A percentile compares a stretch with the other conserved stretches of the same genome.
These are phyloP conservation scores for Amanita muscaria DNA, from an alignment of 768 basidiomycete species.

Conservation along the genomic window DNA sequence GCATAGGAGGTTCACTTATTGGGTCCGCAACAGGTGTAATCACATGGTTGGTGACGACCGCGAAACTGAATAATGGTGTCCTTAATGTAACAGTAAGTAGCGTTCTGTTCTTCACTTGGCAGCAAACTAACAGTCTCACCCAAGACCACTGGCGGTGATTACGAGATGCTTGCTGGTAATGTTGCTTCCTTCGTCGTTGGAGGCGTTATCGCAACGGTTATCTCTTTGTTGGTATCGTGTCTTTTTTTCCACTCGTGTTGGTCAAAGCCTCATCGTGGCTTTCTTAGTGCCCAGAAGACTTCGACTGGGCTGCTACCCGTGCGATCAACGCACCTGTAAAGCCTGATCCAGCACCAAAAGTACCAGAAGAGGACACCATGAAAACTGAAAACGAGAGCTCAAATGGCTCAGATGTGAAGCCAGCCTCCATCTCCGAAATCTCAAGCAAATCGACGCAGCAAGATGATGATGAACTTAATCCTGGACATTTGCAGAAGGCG, in stretches of 20 bases:
- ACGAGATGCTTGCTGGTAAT: constrained; percentile 81
- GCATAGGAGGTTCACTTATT: constrained; percentile 59
- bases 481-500: constrained; percentile 55
- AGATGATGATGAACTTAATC: constrained; percentile 55
- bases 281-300: constrained; percentile 68
- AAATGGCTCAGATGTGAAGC: background rate
- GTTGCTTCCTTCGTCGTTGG: constrained; percentile 78
- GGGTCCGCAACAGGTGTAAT: constrained; percentile 66
- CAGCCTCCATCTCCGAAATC: background rate
- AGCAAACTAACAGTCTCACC: background rate
- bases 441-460: background rate
- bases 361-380: background rate
- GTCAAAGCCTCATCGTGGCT: background rate
- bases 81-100: constrained; percentile 58
- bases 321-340: constrained; percentile 50
- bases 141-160: constrained; percentile 29
- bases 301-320: constrained; percentile 73
- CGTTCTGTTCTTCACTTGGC: background rate
- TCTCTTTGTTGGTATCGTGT: constrained; percentile 52
- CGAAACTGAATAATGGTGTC: constrained; percentile 54
- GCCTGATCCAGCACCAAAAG: background rate
- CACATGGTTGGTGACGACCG: constrained; percentile 82
- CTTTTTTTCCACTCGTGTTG: background rate
- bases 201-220: constrained; percentile 59
- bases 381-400: background rate